These are phyloP conservation scores for Tulasnella sp. DNA, from an alignment of 768 basidiomycete species.

Conservation along the genomic window DNA sequence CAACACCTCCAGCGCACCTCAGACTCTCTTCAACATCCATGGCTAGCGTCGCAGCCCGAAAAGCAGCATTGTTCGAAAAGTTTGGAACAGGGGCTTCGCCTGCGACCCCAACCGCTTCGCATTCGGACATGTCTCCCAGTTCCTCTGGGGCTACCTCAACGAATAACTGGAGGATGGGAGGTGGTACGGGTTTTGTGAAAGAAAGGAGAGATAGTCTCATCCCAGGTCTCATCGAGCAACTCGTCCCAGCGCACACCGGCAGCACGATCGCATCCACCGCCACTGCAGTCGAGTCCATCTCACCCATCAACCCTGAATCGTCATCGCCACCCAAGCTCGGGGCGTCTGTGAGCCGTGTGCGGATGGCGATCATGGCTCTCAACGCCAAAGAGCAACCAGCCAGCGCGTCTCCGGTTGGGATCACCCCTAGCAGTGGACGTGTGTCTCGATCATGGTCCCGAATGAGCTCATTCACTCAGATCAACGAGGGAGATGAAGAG, in stretches of 20 bases:
- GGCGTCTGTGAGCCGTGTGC: conserved; percentile 1
- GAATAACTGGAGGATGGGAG: not conserved
- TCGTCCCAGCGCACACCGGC: conserved; percentile 6
- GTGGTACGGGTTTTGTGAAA: not conserved
- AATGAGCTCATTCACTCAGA: conserved; percentile 6
- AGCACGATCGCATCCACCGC: conserved; percentile 2
- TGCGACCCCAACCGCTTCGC: not conserved
- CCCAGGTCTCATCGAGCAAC: not conserved
- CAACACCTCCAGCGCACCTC: too few species aligned
- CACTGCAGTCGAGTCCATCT: not conserved
- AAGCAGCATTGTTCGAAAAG: conserved; percentile 14
- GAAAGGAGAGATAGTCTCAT: conserved; percentile 8
- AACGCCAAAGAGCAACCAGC: conserved; percentile 10
- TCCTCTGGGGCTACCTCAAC: not conserved
- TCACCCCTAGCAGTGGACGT: not conserved
- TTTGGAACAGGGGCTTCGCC: not conserved
- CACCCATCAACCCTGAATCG: not conserved
- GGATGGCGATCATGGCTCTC: conserved; percentile 11
- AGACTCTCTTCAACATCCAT: not conserved
- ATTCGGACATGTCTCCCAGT: not conserved
- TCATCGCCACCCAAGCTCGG: not conserved
- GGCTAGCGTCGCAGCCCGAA: conserved; percentile 11
- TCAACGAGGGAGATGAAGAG: conserved; percentile 4
- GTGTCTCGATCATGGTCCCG: conserved; percentile 12
- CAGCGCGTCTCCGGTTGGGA: not conserved